Percentiles rank a stretch among this genome's conserved stretches.
phyloP scores from a whole-genome alignment of 2,329 filamentous ascomycete genomes.

The Monilinia laxa region DNA sequence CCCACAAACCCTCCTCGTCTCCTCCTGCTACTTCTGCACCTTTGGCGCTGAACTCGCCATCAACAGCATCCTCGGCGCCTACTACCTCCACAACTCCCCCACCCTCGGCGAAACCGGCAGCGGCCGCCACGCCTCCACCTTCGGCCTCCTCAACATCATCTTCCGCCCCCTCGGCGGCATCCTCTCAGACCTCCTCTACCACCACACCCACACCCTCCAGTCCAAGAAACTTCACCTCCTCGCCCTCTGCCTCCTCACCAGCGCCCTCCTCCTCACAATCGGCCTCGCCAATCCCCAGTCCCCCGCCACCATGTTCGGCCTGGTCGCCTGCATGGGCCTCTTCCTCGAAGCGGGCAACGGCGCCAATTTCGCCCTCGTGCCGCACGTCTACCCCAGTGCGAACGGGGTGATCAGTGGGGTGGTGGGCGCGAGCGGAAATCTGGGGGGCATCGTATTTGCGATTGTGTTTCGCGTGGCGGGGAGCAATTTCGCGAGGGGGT shows the following conservation, averaged over 20 bases:
- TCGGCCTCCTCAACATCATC: constrained; percentile 70
- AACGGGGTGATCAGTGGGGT: constrained; percentile 77
- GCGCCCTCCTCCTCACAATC: constrained; percentile 61
- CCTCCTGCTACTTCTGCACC: constrained; percentile 60
- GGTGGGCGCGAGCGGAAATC: constrained; percentile 76
- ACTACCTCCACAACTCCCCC: constrained; percentile 61
- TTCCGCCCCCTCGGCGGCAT: constrained; percentile 66
- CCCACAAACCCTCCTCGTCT: constrained; percentile 55
- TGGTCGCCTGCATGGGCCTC: constrained; percentile 74
- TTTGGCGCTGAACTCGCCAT: constrained; percentile 64
- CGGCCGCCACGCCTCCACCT: constrained; percentile 68
- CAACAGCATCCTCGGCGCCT: constrained; percentile 58
- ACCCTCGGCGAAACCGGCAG: constrained; percentile 55
- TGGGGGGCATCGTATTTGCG: constrained; percentile 82
- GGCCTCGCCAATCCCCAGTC: constrained; percentile 62
- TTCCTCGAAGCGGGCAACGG: constrained; percentile 86
- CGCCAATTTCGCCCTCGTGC: constrained; percentile 81
- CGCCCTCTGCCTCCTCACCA: constrained; percentile 54
- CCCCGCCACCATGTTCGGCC: constrained; percentile 67
- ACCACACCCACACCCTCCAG: constrained; percentile 51
- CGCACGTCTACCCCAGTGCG: constrained; percentile 75
- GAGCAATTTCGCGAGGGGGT: constrained; percentile 63
- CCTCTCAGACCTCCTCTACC: constrained; percentile 46
- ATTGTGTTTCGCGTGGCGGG: constrained; percentile 73
- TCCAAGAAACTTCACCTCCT: constrained; percentile 63